phyloP scores from a whole-genome alignment of 2,329 filamentous ascomycete species.

The Colletotrichum echinochloae region DNA sequence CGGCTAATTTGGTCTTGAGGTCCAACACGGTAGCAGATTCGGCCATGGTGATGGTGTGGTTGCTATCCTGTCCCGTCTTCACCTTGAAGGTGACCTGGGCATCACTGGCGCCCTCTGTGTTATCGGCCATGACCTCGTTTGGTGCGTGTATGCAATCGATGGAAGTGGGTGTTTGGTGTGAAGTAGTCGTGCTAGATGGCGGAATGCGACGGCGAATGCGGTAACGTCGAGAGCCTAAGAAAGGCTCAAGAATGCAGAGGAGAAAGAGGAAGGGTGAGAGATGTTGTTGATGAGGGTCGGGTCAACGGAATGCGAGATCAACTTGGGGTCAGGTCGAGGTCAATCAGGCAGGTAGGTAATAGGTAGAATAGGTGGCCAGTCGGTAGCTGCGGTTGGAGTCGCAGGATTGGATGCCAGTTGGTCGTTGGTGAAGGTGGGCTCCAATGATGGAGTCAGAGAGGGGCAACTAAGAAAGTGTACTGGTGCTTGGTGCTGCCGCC shows the following conservation, averaged over 20 bases:
- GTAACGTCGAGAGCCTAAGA: background rate
- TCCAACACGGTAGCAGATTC: conserved; percentile 82
- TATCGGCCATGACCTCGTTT: conserved; percentile 71
- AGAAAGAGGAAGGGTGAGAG: background rate
- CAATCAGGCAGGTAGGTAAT: conserved; percentile 23
- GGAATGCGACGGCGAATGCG: conserved; percentile 9
- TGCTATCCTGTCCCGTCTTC: conserved; percentile 93
- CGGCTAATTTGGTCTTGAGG: conserved; percentile 89
- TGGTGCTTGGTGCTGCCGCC: background rate
- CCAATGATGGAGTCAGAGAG: conserved; percentile 26
- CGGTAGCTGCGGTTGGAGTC: conserved; percentile 33
- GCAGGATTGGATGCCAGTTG: conserved; percentile 24
- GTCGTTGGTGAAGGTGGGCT: conserved; percentile 27
- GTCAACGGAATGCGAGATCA: conserved; percentile 21
- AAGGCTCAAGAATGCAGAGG: conserved; percentile 2
- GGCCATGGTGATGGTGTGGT: conserved; percentile 84
- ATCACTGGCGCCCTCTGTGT: conserved; percentile 70
- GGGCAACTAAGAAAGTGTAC: conserved; percentile 23
- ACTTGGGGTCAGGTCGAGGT: conserved; percentile 7
- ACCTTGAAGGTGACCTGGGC: conserved; percentile 93
- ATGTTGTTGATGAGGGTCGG: conserved; percentile 5
- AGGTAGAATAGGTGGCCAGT: conserved; percentile 21
- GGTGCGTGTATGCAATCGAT: background rate
- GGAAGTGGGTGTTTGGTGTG: conserved; percentile 1
- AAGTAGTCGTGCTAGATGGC: conserved; percentile 9